phyloP scores from a whole-genome alignment of 345 rosid species.

The Rhodamnia rubescens region DNA sequence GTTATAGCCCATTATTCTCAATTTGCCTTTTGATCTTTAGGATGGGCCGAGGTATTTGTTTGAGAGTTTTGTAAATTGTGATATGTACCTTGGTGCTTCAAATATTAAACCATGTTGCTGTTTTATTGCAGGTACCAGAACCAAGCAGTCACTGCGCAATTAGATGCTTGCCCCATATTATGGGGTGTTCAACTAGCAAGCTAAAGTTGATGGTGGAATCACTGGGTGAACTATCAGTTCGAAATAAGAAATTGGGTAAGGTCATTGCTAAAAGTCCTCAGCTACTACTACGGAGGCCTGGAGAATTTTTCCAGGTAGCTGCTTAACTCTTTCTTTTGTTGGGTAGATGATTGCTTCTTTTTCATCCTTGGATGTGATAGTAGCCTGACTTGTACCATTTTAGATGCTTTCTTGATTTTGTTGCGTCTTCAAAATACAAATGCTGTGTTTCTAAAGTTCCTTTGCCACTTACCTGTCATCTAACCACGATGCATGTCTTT shows the following conservation, averaged over 20 bases:
- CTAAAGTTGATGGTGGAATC: constrained; percentile 47
- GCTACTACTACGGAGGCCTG: constrained; percentile 59
- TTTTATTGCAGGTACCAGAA: constrained; percentile 39
- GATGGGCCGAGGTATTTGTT: neutral
- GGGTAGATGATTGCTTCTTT: neutral
- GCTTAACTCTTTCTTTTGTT: neutral
- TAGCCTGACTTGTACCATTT: neutral
- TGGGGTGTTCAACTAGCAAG: constrained; percentile 71
- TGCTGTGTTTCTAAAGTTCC: neutral
- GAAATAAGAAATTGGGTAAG: constrained; percentile 52
- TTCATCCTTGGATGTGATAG: neutral
- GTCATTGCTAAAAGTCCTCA: constrained; percentile 77
- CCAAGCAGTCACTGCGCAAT: constrained; percentile 42
- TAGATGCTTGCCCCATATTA: constrained; percentile 65
- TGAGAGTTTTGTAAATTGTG: neutral
- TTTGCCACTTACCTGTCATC: neutral
- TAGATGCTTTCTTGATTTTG: neutral
- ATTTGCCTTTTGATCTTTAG: neutral
- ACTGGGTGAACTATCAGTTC: constrained; percentile 39
- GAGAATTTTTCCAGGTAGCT: constrained; percentile 52
- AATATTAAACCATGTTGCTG: neutral
- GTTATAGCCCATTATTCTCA: neutral
- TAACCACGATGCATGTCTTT: neutral
- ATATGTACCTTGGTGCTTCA: neutral
- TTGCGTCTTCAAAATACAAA: neutral